Conservation (phyloP, 2,329 filamentous ascomycete species). For the Annulohypoxylon truncatum region DNA sequence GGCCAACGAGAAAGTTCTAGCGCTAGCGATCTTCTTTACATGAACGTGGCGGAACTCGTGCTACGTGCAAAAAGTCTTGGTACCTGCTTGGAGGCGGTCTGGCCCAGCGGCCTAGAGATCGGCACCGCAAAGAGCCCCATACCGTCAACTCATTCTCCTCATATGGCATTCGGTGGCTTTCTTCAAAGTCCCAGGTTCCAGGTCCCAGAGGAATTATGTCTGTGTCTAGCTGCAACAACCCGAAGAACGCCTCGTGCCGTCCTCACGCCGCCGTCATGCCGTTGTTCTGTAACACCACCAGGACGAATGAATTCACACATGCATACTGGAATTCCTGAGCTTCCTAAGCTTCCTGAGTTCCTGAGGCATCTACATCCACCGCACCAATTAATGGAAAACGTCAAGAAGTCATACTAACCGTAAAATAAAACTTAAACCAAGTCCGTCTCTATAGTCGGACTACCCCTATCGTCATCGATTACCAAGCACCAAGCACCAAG, state of each 20-base stretch:
- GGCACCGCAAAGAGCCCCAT: conserved; percentile 38
- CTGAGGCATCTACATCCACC: neutral
- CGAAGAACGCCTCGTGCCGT: conserved; percentile 26
- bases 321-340: neutral
- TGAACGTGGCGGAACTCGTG: conserved; percentile 36
- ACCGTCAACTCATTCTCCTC: conserved; percentile 29
- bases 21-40: conserved; percentile 29
- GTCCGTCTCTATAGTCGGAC: neutral
- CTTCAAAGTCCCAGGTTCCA: neutral
- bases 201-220: conserved; percentile 6
- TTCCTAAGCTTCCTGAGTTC: too few species aligned
- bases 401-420: neutral
- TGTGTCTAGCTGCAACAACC: conserved; percentile 26
- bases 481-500: neutral
- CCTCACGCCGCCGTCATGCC: conserved; percentile 18
- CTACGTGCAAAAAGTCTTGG: conserved; percentile 32
- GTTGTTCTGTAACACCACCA: conserved; percentile 30
- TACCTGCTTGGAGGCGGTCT: conserved; percentile 39
- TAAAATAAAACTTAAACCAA: neutral
- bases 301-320: neutral
- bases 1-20: conserved; percentile 22
- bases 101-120: conserved; percentile 37
- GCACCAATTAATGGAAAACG: neutral
- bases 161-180: conserved; percentile 39
- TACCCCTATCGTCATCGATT: conserved; percentile 14